Evolutionary conservation across 225 moss, liverwort and hornwort species (phyloP).

Genomic region (Polytrichum commune): DNA sequence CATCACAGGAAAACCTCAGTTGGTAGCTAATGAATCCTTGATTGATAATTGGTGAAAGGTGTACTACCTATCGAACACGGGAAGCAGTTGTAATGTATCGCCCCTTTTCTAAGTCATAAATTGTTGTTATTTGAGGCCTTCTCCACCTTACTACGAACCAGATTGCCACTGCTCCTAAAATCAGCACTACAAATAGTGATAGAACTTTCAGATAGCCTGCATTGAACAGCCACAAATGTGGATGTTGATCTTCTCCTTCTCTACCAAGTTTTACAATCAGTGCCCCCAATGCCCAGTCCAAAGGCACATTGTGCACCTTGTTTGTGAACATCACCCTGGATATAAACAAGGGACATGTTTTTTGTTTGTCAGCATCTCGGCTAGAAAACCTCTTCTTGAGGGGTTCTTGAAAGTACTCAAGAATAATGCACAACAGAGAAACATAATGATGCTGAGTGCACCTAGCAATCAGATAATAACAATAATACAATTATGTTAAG

Average conservation of each 20-base stretch:
- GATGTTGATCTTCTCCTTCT: slow-evolving; percentile 33
- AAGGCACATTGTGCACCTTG: slow-evolving; percentile 59
- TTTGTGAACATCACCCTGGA: slow-evolving; percentile 58
- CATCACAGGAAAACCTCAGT: too few relatives aligned
- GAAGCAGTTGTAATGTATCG: slow-evolving; percentile 66
- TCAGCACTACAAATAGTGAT: slow-evolving; percentile 40
- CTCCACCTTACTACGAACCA: slow-evolving; percentile 59
- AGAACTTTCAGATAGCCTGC: slow-evolving; percentile 42
- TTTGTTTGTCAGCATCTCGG: too few relatives aligned
- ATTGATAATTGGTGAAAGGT: too few relatives aligned
- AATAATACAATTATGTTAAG: neutral
- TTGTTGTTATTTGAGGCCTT: slow-evolving; percentile 63
- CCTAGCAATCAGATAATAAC: neutral
- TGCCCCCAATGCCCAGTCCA: slow-evolving; percentile 72
- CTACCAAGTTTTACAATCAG: slow-evolving; percentile 57
- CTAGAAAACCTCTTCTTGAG: neutral
- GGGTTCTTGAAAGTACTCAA: neutral
- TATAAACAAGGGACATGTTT: neutral
- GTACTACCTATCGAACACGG: slow-evolving; percentile 35
- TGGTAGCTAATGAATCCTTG: too few relatives aligned
- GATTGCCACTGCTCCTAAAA: slow-evolving; percentile 44
- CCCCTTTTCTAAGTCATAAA: slow-evolving; percentile 73
- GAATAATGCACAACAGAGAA: neutral
- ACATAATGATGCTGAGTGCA: neutral
- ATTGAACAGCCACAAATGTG: slow-evolving; percentile 40